Percentiles rank a stretch among this genome's conserved stretches.
Conservation (phyloP, 139 green algal genomes). For the Volvox reticuliferus region DNA sequence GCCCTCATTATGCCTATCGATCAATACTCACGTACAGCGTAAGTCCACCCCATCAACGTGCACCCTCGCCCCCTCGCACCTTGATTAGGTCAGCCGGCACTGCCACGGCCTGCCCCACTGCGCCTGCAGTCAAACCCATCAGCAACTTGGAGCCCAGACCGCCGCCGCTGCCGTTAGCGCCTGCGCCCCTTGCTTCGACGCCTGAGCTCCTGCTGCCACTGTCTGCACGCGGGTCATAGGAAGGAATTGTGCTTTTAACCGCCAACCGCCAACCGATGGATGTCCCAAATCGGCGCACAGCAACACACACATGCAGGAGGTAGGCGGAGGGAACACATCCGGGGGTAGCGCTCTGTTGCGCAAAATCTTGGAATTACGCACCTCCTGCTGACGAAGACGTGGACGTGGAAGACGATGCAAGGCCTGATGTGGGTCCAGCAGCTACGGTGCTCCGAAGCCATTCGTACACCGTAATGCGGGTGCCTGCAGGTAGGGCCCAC, state of each 20-base stretch:
- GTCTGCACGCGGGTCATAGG: not conserved
- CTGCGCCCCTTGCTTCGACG: not conserved
- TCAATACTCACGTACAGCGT: too few species aligned
- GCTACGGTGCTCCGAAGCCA: slow-evolving; percentile 36
- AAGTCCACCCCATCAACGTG: too few species aligned
- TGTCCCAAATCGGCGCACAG: too few species aligned
- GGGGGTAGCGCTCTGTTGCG: not conserved
- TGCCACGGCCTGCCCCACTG: slow-evolving; percentile 73
- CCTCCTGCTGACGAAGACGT: not conserved
- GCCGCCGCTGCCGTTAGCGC: not conserved
- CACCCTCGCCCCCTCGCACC: slow-evolving; percentile 50
- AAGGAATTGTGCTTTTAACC: too few species aligned
- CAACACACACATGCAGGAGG: too few species aligned
- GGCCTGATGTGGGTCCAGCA: too few species aligned
- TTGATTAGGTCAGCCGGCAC: slow-evolving; percentile 81
- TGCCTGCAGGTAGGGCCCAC: slow-evolving; percentile 39
- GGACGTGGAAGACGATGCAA: not conserved
- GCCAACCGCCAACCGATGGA: too few species aligned
- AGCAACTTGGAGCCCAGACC: slow-evolving; percentile 38
- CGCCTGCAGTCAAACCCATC: slow-evolving; percentile 67
- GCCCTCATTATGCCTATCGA: too few species aligned
- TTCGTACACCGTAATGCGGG: slow-evolving; percentile 73
- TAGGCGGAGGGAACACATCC: not conserved
- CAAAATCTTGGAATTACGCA: not conserved
- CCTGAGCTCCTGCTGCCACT: not conserved